A percentile compares a stretch with the other conserved stretches of the same genome.
Evolutionary conservation across 352 stramenopile genomes (phyloP).

Genomic region (Phytopythium oedochilum): DNA sequence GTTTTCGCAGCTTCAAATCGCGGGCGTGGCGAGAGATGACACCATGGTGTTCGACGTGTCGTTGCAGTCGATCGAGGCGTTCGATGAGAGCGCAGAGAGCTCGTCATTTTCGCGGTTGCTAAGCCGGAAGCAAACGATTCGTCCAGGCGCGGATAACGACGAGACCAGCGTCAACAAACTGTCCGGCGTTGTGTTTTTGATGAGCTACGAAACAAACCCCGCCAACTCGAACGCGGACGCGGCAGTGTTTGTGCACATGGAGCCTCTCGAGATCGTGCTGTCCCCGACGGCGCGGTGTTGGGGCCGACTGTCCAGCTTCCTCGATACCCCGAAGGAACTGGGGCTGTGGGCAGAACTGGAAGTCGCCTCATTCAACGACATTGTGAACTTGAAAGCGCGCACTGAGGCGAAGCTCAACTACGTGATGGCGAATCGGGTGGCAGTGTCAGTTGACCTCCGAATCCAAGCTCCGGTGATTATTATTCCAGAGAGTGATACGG

Average conservation of each 20-base stretch:
- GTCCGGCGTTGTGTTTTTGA: slow-evolving; percentile 67
- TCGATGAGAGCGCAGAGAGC: slow-evolving; percentile 84
- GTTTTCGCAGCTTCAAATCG: slow-evolving; percentile 76
- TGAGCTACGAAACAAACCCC: slow-evolving; percentile 83
- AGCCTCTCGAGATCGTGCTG: slow-evolving; percentile 83
- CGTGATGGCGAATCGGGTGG: slow-evolving; percentile 83
- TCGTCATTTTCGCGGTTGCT: slow-evolving; percentile 76
- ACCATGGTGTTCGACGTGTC: slow-evolving; percentile 79
- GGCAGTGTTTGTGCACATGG: slow-evolving; percentile 77
- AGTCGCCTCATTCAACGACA: slow-evolving; percentile 86
- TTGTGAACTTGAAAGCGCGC: slow-evolving; percentile 85
- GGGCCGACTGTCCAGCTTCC: slow-evolving; percentile 64
- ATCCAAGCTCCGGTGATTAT: slow-evolving; percentile 87
- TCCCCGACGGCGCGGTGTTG: slow-evolving; percentile 83
- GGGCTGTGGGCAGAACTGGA: slow-evolving; percentile 85
- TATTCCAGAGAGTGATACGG: slow-evolving; percentile 74
- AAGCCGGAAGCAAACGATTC: slow-evolving; percentile 57
- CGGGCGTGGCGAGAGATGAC: slow-evolving; percentile 57
- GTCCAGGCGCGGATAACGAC: slow-evolving; percentile 36
- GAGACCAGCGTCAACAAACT: slow-evolving; percentile 60
- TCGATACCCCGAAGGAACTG: slow-evolving; percentile 72
- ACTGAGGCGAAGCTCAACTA: slow-evolving; percentile 89
- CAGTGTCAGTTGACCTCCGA: slow-evolving; percentile 69
- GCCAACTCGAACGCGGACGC: slow-evolving; percentile 59
- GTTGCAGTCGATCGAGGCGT: slow-evolving; percentile 83